Evolutionary conservation across 2,329 filamentous ascomycete genomes (phyloP).

Genomic region (Claviceps spartinae): DNA sequence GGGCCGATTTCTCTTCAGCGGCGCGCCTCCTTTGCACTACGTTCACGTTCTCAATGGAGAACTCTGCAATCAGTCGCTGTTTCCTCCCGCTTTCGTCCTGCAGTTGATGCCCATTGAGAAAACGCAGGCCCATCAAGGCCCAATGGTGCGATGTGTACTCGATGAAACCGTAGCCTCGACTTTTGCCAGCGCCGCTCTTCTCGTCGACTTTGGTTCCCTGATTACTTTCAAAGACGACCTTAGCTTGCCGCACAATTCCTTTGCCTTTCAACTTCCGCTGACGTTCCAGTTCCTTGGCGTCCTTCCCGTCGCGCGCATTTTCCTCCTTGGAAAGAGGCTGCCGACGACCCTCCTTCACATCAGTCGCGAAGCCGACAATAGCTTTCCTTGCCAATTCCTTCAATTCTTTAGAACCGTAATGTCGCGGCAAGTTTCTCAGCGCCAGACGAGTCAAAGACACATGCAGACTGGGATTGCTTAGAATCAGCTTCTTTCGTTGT

Average conservation of each 20-base stretch:
- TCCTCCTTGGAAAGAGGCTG: slow-evolving; percentile 83
- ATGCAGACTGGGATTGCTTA: slow-evolving; percentile 80
- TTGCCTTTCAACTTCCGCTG: slow-evolving; percentile 71
- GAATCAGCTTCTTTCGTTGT: slow-evolving; percentile 81
- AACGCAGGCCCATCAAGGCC: slow-evolving; percentile 87
- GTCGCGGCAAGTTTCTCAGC: slow-evolving; percentile 78
- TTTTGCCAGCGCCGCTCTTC: slow-evolving; percentile 62
- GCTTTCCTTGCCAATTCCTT: slow-evolving; percentile 84
- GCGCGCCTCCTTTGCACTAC: slow-evolving; percentile 63
- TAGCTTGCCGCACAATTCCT: slow-evolving; percentile 80
- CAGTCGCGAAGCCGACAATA: slow-evolving; percentile 85
- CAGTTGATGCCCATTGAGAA: slow-evolving; percentile 67
- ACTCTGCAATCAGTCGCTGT: slow-evolving; percentile 86
- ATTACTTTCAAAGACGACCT: slow-evolving; percentile 82
- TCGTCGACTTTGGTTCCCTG: slow-evolving; percentile 77
- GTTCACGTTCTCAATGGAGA: slow-evolving; percentile 95
- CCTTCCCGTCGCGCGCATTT: slow-evolving; percentile 61
- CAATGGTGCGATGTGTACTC: slow-evolving; percentile 90
- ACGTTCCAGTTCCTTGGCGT: slow-evolving; percentile 68
- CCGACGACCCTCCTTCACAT: slow-evolving; percentile 68
- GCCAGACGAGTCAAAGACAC: slow-evolving; percentile 82
- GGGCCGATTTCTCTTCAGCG: slow-evolving; percentile 22
- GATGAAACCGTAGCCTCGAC: slow-evolving; percentile 91
- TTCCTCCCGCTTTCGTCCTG: slow-evolving; percentile 58
- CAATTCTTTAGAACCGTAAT: slow-evolving; percentile 71